These are phyloP conservation scores for Tetrastigma voinierianum DNA, from an alignment of 164 flowering plant genomes.

Conservation along the genomic window DNA sequence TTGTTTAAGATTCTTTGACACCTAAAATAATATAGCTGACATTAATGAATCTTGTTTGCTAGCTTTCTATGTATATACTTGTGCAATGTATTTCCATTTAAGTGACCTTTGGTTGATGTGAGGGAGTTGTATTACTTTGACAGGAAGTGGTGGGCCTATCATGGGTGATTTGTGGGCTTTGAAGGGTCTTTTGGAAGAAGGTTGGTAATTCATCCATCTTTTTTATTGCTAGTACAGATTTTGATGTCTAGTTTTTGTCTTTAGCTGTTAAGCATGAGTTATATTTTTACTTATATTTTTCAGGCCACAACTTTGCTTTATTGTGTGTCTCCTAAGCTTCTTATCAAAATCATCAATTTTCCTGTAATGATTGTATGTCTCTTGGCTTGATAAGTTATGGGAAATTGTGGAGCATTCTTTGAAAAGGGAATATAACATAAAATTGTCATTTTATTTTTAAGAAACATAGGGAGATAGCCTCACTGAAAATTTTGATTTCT, in stretches of 20 bases:
- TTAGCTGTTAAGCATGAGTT: not conserved
- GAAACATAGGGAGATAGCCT: too few relatives aligned
- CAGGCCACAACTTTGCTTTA: not conserved
- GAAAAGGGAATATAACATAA: not conserved
- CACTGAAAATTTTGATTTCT: too few relatives aligned
- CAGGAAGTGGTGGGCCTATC: conserved; percentile 96
- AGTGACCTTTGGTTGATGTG: conserved; percentile 7
- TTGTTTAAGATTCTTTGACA: too few relatives aligned
- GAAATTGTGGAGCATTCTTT: not conserved
- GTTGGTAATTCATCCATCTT: conserved; percentile 28
- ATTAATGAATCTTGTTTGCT: too few relatives aligned
- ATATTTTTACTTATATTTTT: conserved; percentile 5
- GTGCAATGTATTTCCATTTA: too few relatives aligned
- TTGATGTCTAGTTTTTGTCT: not conserved
- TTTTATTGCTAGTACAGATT: not conserved
- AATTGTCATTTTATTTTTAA: not conserved
- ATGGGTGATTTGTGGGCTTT: conserved; percentile 99
- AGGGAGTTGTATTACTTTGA: conserved; percentile 13
- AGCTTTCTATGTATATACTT: too few relatives aligned
- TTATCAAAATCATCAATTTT: too few relatives aligned
- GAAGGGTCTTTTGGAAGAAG: conserved; percentile 93
- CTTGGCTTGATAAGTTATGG: not conserved
- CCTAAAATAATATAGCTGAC: too few relatives aligned
- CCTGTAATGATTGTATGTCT: not conserved
- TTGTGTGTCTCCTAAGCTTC: not conserved